These are phyloP conservation scores for Seminavis robusta DNA, from an alignment of 108 stramenopile genomes.

Conservation along the genomic window DNA sequence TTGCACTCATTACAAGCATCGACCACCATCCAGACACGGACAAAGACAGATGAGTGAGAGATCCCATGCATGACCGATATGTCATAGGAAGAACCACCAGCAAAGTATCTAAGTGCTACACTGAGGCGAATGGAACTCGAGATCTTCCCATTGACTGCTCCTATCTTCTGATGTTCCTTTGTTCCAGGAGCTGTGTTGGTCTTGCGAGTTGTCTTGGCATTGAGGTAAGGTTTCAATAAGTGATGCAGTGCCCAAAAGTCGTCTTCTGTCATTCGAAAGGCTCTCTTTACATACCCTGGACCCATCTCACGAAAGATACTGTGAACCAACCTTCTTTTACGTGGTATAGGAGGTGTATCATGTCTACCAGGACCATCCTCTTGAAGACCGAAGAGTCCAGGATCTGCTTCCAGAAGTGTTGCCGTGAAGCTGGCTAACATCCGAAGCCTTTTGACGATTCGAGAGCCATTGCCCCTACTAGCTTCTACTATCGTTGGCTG, in stretches of 20 bases:
- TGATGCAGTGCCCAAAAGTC: conserved; percentile 1
- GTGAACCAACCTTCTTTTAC: too few species aligned
- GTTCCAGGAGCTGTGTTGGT: too few species aligned
- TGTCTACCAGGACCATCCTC: too few species aligned
- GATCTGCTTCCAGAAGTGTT: too few species aligned
- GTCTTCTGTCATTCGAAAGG: conserved; percentile 8
- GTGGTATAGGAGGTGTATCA: too few species aligned
- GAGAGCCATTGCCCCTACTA: too few species aligned
- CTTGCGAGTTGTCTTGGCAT: too few species aligned
- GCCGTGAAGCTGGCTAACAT: too few species aligned
- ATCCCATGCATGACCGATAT: conserved; percentile 9
- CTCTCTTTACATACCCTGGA: conserved; percentile 7
- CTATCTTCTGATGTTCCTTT: not conserved
- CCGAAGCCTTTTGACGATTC: too few species aligned
- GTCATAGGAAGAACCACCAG: conserved; percentile 18
- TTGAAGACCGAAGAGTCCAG: too few species aligned
- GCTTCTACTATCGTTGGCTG: too few species aligned
- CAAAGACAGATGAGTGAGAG: not conserved
- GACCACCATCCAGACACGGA: conserved; percentile 11
- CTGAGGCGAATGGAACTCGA: not conserved
- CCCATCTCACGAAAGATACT: conserved; percentile 8
- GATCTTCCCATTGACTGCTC: conserved; percentile 21
- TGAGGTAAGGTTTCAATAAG: not conserved
- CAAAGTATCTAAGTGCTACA: conserved; percentile 14
- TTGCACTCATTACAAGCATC: conserved; percentile 7